Percentiles rank a stretch among this genome's conserved stretches.
Conservation (phyloP, 306 rosid species). For the Trifolium dubium region DNA sequence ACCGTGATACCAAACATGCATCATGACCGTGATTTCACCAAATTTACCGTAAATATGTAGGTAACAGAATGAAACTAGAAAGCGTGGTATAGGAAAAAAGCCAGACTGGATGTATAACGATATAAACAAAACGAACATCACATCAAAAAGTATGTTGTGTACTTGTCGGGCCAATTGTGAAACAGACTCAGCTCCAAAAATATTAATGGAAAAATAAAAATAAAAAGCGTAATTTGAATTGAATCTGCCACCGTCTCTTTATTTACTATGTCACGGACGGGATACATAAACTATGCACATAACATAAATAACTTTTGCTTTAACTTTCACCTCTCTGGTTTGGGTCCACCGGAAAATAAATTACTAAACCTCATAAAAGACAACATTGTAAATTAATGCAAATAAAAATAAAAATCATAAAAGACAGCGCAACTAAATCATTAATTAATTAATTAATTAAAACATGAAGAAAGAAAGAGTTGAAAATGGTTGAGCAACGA, state of each 20-base stretch:
- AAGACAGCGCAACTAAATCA: constrained; percentile 5
- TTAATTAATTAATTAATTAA: neutral
- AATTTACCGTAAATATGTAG: no score
- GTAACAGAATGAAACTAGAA: no score
- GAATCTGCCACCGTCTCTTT: constrained; percentile 23
- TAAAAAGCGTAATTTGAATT: neutral
- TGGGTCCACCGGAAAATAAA: constrained; percentile 16
- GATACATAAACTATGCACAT: no score
- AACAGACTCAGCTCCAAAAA: constrained; percentile 19
- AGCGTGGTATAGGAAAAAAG: no score
- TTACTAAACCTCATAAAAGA: neutral
- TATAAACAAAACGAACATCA: constrained; percentile 13
- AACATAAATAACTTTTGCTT: constrained; percentile 32
- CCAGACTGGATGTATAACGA: constrained; percentile 32
- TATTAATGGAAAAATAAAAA: neutral
- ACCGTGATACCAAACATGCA: no score
- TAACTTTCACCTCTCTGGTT: constrained; percentile 27
- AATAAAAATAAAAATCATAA: constrained; percentile 1
- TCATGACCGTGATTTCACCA: neutral
- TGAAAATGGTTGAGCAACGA: constrained; percentile 1
- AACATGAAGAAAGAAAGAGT: neutral
- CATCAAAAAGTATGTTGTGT: constrained; percentile 29
- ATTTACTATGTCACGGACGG: neutral
- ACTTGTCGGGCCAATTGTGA: constrained; percentile 35
- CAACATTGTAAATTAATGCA: no score